A percentile compares a stretch with the other conserved stretches of the same genome.
These are phyloP conservation scores for Trifolium fragiferum DNA, from an alignment of 306 rosid genomes.

Conservation along the genomic window DNA sequence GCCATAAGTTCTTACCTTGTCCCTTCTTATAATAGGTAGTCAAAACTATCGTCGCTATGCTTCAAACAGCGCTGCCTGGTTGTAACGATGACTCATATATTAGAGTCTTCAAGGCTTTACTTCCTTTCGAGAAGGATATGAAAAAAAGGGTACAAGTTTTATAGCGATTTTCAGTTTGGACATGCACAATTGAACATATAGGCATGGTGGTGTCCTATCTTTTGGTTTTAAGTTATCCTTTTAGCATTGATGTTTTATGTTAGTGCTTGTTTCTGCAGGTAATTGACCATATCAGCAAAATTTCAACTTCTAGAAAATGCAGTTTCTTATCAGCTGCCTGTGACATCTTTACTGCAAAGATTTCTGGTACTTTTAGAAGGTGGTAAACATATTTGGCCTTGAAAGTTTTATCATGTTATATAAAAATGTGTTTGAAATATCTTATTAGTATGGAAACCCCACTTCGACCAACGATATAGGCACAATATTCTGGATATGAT, in stretches of 20 bases:
- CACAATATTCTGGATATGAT: background rate
- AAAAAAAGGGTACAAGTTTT: slow-evolving; percentile 69
- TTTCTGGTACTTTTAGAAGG: slow-evolving; percentile 96
- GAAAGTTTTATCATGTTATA: slow-evolving; percentile 20
- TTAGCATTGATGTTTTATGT: slow-evolving; percentile 17
- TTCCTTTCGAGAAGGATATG: slow-evolving; percentile 82
- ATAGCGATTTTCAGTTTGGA: slow-evolving; percentile 36
- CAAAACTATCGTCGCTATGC: slow-evolving; percentile 80
- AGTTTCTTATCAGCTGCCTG: slow-evolving; percentile 75
- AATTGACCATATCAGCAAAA: slow-evolving; percentile 78
- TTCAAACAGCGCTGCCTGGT: slow-evolving; percentile 69
- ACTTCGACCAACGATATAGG: background rate
- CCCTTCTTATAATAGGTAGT: slow-evolving; percentile 67
- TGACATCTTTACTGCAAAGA: slow-evolving; percentile 82
- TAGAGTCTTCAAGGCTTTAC: slow-evolving; percentile 84
- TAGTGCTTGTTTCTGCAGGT: slow-evolving; percentile 59
- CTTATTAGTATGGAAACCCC: background rate
- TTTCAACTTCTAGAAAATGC: slow-evolving; percentile 76
- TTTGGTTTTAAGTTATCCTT: slow-evolving; percentile 35
- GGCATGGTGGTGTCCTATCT: slow-evolving; percentile 31
- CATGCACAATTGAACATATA: slow-evolving; percentile 17
- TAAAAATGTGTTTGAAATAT: slow-evolving; percentile 3
- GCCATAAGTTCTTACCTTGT: slow-evolving; percentile 34
- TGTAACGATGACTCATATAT: slow-evolving; percentile 79
- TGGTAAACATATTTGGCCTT: slow-evolving; percentile 19